Conservation (phyloP, 257 asterid genomes). For the Cruciata laevipes region DNA sequence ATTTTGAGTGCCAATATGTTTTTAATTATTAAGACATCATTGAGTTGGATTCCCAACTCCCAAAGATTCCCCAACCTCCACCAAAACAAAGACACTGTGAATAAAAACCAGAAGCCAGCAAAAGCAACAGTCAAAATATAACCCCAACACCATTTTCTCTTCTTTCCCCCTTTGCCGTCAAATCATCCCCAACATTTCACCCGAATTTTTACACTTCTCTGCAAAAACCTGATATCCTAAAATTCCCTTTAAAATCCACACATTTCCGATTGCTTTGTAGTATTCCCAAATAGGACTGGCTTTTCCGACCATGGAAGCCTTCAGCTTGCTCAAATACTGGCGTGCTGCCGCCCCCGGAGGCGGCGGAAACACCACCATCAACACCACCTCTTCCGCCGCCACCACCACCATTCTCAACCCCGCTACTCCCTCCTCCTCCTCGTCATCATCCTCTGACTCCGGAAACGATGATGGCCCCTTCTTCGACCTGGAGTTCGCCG, state of each 20-base stretch:
- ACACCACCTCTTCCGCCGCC: neutral
- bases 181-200: neutral
- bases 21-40: neutral
- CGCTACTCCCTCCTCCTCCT: neutral
- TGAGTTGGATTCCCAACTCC: neutral
- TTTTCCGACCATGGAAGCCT: neutral
- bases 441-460: neutral
- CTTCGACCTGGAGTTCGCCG: neutral
- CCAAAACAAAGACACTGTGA: neutral
- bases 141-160: neutral
- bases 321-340: neutral
- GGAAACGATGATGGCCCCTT: neutral
- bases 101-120: neutral
- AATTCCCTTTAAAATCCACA: neutral
- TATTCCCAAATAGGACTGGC: neutral
- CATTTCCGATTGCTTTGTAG: no score
- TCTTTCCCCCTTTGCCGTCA: neutral
- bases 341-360: neutral
- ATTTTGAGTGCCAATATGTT: neutral
- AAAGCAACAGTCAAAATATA: neutral
- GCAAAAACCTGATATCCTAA: neutral
- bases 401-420: neutral
- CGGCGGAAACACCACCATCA: neutral
- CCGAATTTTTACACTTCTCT: neutral
- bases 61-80: neutral